Base-by-base conservation (phyloP, 257 asterid genomes). In the Handroanthus guayacan region DNA sequence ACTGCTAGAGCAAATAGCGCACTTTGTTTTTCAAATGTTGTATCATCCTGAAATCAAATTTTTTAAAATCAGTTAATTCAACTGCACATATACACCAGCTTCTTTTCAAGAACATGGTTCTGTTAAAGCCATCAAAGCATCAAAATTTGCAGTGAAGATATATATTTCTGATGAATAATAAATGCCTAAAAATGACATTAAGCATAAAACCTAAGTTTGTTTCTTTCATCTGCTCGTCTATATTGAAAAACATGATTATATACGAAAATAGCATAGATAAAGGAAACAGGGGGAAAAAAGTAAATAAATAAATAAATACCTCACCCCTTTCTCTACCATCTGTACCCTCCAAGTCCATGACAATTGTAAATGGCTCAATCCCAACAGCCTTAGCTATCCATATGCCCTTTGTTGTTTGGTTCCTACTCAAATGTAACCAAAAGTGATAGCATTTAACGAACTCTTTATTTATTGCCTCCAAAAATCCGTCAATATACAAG, bases 261-360 rank as follows among this genome's bases (percentile, higher is more conserved):
- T 50, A 50, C 18, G 0, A 48, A 34, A 64, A 56, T 2, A 56
- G 5, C 79, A 55, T 38, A 13, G 13, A 43, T 18, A 55, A 74
- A 31, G 12, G 17, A 69, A 54, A 65, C 12, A 20, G 31, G 31
- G 57, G 39, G n/a, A 66, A 54, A 16, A 66, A 58, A 4, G 45
- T 5, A 5, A 41, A 8, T 54, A n/a, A 54, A 54, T n/a, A 54
- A 54, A 54, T n/a, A 57, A 50, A 25, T 80, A 86, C 92, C 90
- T 88, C 86, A 43, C 90, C 90, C 87, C 90, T 86, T 84, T 86
- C 92, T 4, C 86, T 62, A 68, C 90, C 88, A 84, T 88, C 90
- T 9, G 92, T 88, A 37, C 92, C 90, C 86, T 88, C 90, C 90
- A 88, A 79, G 73, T 88, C 92, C 82, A 88, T 84, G 69, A 82